Evolutionary conservation across 306 rosid genomes (phyloP).

Genomic region (Prinsepia uniflora): DNA sequence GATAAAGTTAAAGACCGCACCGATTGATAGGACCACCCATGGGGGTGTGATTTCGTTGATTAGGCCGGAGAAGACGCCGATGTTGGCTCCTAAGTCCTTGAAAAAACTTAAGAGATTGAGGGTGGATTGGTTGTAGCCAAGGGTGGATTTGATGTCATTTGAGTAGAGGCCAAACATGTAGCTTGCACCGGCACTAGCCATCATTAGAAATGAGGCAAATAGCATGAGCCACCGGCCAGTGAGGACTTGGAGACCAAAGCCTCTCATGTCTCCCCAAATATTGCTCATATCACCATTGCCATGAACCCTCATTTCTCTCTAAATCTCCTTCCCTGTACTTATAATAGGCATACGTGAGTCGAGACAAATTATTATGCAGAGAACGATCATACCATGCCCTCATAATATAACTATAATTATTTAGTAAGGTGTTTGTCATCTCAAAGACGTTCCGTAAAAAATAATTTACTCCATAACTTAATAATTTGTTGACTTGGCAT

Average conservation of each 20-base stretch:
- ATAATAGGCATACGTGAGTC: no score
- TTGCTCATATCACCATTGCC: not conserved
- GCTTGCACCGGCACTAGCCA: conserved; percentile 26
- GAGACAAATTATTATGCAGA: no score
- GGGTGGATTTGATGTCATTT: conserved; percentile 16
- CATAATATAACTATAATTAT: no score
- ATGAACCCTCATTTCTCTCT: not conserved
- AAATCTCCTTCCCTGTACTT: no score
- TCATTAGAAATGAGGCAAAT: conserved; percentile 23
- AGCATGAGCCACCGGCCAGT: conserved; percentile 26
- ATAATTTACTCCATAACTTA: no score
- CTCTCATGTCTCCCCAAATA: conserved; percentile 2
- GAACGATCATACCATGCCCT: no score
- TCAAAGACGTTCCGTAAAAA: no score
- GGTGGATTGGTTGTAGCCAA: conserved; percentile 30
- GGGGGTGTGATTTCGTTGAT: conserved; percentile 27
- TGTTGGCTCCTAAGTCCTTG: conserved; percentile 29
- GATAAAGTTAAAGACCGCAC: conserved; percentile 23
- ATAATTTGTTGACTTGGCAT: no score
- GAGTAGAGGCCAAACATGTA: conserved; percentile 33
- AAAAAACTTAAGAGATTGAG: conserved; percentile 26
- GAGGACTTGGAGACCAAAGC: conserved; percentile 20
- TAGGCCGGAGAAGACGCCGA: conserved; percentile 18
- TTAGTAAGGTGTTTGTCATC: no score
- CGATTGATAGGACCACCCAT: conserved; percentile 18